phyloP scores from a whole-genome alignment of 192 early-diverging fungal species.

The Funneliformis mosseae region DNA sequence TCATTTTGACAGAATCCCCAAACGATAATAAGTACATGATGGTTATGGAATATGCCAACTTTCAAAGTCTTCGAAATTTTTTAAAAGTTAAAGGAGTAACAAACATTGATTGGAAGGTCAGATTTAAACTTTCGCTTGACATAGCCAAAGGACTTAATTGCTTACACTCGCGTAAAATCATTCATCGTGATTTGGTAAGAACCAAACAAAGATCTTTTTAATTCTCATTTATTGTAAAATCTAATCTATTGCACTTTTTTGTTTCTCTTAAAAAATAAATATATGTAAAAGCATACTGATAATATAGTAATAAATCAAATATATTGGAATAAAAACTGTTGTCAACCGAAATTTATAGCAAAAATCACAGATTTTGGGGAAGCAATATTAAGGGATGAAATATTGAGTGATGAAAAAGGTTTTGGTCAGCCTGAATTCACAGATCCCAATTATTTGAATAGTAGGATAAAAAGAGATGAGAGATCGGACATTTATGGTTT shows the following conservation, averaged over 20 bases:
- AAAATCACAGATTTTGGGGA: neutral
- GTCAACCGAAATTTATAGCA: neutral
- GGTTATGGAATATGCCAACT: neutral
- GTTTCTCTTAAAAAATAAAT: too few species aligned
- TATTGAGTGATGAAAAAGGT: neutral
- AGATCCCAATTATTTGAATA: neutral
- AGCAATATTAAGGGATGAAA: neutral
- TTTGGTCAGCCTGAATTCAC: neutral
- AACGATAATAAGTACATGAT: neutral
- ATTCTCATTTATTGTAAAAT: neutral
- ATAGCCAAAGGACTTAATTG: neutral
- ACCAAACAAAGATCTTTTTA: neutral
- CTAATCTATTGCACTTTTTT: neutral
- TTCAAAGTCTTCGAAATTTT: neutral
- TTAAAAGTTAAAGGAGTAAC: neutral
- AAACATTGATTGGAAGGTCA: neutral
- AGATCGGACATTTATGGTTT: neutral
- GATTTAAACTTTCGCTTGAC: neutral
- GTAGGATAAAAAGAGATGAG: neutral
- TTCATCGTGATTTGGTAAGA: constrained; percentile 4
- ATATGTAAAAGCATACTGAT: neutral
- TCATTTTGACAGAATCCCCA: too few species aligned
- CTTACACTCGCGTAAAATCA: neutral
- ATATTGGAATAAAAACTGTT: neutral
- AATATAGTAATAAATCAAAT: neutral